Conservation (phyloP, 148 eudicot species). For the Nepenthes mirabilis region DNA sequence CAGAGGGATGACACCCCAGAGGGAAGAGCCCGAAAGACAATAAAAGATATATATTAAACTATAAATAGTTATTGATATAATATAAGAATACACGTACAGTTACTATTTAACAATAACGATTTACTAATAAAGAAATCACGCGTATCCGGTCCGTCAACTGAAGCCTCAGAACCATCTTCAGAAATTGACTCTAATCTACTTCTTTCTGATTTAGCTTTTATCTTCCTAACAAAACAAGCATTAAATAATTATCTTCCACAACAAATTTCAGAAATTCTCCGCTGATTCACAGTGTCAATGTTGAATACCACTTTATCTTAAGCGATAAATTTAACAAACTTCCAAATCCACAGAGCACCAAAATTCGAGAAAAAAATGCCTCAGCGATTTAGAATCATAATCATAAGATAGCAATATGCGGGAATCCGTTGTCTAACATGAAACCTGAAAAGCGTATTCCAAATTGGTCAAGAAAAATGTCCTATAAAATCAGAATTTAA, state of each 20-base stretch:
- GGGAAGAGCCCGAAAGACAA: no score
- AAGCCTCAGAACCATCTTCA: conserved; percentile 33
- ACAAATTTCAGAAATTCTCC: neutral
- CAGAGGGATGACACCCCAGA: no score
- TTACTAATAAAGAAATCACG: conserved; percentile 81
- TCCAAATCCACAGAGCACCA: no score
- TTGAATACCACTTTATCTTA: neutral
- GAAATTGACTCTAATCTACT: conserved; percentile 25
- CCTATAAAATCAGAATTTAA: no score
- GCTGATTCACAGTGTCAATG: neutral
- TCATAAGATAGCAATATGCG: neutral
- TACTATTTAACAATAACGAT: no score
- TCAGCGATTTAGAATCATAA: neutral
- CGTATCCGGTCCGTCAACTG: conserved; percentile 85
- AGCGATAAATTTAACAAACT: no score
- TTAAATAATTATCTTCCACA: neutral
- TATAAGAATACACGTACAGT: no score
- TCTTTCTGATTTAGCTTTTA: conserved; percentile 18
- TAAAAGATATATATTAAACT: no score
- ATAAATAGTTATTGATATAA: no score
- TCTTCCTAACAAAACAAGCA: conserved; percentile 29
- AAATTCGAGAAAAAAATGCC: neutral
- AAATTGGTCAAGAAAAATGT: neutral
- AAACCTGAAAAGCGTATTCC: neutral
- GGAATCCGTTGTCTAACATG: neutral